A percentile compares a stretch with the other conserved stretches of the same genome.
Evolutionary conservation across 805 yeast genomes (phyloP).

Genomic region (Ogataea pignaliae): DNA sequence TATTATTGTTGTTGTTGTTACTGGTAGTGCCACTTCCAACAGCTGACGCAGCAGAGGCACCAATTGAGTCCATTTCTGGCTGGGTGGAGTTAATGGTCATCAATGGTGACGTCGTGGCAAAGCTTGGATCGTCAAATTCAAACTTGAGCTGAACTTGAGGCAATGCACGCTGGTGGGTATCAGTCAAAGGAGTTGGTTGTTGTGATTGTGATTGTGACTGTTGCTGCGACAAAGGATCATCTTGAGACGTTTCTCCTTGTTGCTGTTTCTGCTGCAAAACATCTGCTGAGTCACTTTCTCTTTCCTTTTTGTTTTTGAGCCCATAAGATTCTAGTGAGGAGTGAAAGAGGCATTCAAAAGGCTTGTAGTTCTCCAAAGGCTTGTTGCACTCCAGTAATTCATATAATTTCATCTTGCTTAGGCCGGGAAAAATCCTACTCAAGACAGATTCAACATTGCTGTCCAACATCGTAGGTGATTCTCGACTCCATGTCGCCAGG

Average conservation of each 20-base stretch:
- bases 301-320: too few relatives aligned
- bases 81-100: slow-evolving; percentile 19
- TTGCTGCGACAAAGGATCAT: not conserved
- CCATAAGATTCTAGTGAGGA: not conserved
- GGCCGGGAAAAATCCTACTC: slow-evolving; percentile 23
- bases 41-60: not conserved
- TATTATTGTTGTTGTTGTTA: slow-evolving; percentile 1
- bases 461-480: slow-evolving; percentile 17
- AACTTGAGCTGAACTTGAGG: slow-evolving; percentile 1
- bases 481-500: slow-evolving; percentile 13
- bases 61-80: slow-evolving; percentile 12
- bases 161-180: not conserved
- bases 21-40: not conserved
- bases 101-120: slow-evolving; percentile 29
- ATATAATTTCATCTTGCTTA: slow-evolving; percentile 17
- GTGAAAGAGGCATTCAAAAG: slow-evolving; percentile 26
- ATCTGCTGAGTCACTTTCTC: slow-evolving; percentile 1
- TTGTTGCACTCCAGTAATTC: slow-evolving; percentile 21
- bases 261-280: not conserved
- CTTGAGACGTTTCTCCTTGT: not conserved
- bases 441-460: slow-evolving; percentile 20
- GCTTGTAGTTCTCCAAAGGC: slow-evolving; percentile 9
- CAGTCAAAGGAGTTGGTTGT: too few relatives aligned
- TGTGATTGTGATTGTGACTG: not conserved
- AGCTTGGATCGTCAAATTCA: slow-evolving; percentile 38